phyloP scores from a whole-genome alignment of 306 rosid species.

The Acacia acuminata region DNA sequence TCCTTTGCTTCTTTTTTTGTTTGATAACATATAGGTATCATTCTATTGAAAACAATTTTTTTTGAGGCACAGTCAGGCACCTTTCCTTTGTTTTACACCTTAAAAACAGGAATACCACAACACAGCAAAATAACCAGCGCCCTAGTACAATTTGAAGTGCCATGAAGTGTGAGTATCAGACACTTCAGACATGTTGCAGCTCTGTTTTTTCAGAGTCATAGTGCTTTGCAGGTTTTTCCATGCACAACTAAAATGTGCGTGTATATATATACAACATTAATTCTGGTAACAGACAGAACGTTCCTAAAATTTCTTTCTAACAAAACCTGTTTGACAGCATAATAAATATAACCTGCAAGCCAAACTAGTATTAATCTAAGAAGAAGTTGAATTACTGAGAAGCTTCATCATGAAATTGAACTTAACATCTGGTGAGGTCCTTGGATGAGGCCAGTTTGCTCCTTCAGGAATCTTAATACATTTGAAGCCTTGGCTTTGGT shows the following conservation, averaged over 20 bases:
- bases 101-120: background rate
- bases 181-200: background rate
- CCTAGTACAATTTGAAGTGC: background rate
- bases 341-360: slow-evolving; percentile 10
- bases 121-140: background rate
- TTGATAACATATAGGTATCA: too few species aligned
- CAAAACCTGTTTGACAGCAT: slow-evolving; percentile 15
- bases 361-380: slow-evolving; percentile 39
- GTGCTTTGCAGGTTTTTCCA: background rate
- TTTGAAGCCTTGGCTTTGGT: slow-evolving; percentile 82
- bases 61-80: too few species aligned
- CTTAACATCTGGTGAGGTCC: slow-evolving; percentile 71
- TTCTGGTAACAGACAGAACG: slow-evolving; percentile 28
- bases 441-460: slow-evolving; percentile 98
- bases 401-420: slow-evolving; percentile 98
- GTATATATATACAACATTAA: background rate
- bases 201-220: background rate
- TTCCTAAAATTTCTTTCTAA: slow-evolving; percentile 12
- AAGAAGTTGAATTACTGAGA: slow-evolving; percentile 49
- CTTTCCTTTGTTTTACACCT: slow-evolving; percentile 12
- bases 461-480: slow-evolving; percentile 82
- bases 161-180: background rate
- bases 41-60: too few species aligned
- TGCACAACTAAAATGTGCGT: slow-evolving; percentile 30
- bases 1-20: background rate